Conservation (phyloP, 805 yeast genomes). For the Priceomyces castillae region DNA sequence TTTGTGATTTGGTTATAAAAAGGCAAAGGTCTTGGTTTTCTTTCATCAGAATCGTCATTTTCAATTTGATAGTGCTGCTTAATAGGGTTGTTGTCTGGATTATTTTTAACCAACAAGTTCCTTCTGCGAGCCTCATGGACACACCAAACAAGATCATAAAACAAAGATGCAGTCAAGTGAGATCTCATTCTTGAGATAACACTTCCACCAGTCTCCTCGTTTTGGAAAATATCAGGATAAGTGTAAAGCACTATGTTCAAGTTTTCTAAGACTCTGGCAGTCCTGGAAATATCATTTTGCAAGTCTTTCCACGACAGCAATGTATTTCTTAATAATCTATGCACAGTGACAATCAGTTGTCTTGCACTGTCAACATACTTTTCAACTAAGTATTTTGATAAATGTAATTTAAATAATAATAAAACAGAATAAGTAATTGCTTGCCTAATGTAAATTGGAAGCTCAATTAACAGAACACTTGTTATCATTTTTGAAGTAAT, state of each 20-base stretch:
- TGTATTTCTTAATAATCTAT: conserved; percentile 81
- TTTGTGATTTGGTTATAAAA: conserved; percentile 86
- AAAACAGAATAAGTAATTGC: conserved; percentile 80
- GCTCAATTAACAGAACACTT: conserved; percentile 64
- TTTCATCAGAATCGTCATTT: conserved; percentile 12
- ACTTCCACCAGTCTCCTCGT: conserved; percentile 38
- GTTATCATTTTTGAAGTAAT: conserved; percentile 65
- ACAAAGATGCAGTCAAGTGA: conserved; percentile 85
- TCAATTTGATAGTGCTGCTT: conserved; percentile 6
- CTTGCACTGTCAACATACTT: conserved; percentile 84
- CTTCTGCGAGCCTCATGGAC: conserved; percentile 91
- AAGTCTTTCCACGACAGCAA: conserved; percentile 89
- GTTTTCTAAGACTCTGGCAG: conserved; percentile 87
- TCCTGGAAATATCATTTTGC: conserved; percentile 85
- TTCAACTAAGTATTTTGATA: conserved; percentile 69
- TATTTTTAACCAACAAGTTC: conserved; percentile 33
- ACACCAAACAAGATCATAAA: conserved; percentile 91
- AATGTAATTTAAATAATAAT: conserved; percentile 73
- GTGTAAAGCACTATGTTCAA: conserved; percentile 82
- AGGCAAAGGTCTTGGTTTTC: conserved; percentile 69
- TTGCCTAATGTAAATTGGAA: conserved; percentile 84
- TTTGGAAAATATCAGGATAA: conserved; percentile 78
- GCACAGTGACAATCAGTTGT: conserved; percentile 91
- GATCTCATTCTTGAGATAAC: conserved; percentile 87
- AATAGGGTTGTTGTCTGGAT: conserved; percentile 10